Evolutionary conservation across 106 monocot species (phyloP).

Genomic region (Chionographis japonica): DNA sequence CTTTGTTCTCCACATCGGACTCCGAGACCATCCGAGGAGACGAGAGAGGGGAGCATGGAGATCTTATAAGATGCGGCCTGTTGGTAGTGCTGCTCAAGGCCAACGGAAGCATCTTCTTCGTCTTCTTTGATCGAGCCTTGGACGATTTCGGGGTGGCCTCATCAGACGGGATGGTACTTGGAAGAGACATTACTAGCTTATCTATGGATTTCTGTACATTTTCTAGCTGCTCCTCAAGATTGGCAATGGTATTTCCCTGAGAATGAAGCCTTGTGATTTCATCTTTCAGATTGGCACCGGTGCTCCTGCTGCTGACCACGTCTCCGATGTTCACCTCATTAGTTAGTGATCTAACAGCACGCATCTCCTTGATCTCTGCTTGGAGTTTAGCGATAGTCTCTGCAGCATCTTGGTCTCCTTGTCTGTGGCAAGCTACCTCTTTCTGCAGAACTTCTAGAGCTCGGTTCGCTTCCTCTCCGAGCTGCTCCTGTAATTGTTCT

Average conservation of each 20-base stretch:
- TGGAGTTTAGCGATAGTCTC: conserved; percentile 94
- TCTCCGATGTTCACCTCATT: conserved; percentile 31
- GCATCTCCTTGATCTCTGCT: conserved; percentile 83
- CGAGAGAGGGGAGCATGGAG: conserved; percentile 86
- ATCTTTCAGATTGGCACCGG: conserved; percentile 74
- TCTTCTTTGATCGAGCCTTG: conserved; percentile 54
- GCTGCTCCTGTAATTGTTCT: conserved; percentile 79
- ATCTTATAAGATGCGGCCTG: conserved; percentile 47
- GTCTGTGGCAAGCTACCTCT: conserved; percentile 84
- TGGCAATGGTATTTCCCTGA: conserved; percentile 75
- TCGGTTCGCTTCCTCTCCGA: conserved; percentile 84
- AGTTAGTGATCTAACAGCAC: conserved; percentile 42
- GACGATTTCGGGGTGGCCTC: conserved; percentile 39
- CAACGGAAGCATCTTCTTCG: conserved; percentile 61
- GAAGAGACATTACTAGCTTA: conserved; percentile 79
- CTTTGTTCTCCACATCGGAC: conserved; percentile 61
- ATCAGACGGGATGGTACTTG: conserved; percentile 25
- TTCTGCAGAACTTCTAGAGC: conserved; percentile 95
- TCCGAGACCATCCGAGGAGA: conserved; percentile 42
- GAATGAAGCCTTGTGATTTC: conserved; percentile 84
- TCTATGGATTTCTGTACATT: conserved; percentile 94
- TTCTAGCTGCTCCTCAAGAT: conserved; percentile 78
- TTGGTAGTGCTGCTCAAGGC: conserved; percentile 43
- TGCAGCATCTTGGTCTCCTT: conserved; percentile 88
- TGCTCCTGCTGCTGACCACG: conserved; percentile 3